Evolutionary conservation across 176 grass and related monocot species (phyloP), one percentile per base, ranked within the genome.

Genomic region (Carex pumila): DNA sequence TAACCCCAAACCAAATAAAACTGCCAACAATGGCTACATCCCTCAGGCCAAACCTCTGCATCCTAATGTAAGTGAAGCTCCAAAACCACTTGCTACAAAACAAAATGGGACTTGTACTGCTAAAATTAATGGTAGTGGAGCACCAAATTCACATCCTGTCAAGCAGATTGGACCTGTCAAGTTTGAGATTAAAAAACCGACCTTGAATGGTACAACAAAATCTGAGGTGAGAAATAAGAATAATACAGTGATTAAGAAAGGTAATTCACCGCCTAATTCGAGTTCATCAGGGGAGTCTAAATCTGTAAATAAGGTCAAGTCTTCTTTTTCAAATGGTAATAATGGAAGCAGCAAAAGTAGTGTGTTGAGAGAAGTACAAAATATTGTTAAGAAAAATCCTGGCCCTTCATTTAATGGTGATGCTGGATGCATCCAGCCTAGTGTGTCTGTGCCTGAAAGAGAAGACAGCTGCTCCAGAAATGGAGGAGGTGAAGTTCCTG

Each of bases 81-180:
- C 85, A 79, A 95, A 99, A 82, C 50, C 85, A 88, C 41, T 84
- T 57, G 50, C 83, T 73, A 56, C 84, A 63, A 94, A 93, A 88
- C 83, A 91, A 81, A 93, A 92, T 36, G 87, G 91, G 3, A 59
- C 62, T 66, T 87, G 76, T 86, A 91, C 76, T 87, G 66, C 61
- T 83, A 93, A 90, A 84, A 84, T 79, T 59, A 98, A 98, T 87
- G 90, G 89, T 64, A 94, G 89, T 74, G 54, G 71, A 80, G 73
- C 87, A 83, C 73, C 89, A 81, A 80, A 85, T 73, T 84, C 79
- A 80, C 92, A 89, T 82, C 47, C 81, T 12, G n/a, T 94, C 84
- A 98, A 91, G 74, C 90, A 86, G 4, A 92, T 90, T 85, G 84
- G 90, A 79, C 79, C 94, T 60, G 92, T 94, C 75, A 98, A 88